These are phyloP conservation scores for Periconia digitata DNA, from an alignment of 2,329 filamentous ascomycete species.

Conservation along the genomic window DNA sequence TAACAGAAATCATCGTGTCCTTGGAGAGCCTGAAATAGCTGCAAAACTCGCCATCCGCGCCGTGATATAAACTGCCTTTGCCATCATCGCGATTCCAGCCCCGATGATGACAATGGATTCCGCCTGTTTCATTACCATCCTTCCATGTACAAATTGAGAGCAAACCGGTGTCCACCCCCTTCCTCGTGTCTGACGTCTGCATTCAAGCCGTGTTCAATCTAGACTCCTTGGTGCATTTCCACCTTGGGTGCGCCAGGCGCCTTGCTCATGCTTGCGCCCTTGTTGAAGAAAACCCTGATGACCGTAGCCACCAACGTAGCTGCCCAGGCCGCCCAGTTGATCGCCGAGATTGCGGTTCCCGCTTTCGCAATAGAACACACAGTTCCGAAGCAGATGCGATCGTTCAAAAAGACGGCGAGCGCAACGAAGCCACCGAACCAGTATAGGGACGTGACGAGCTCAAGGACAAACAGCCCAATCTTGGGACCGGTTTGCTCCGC, in stretches of 20 bases:
- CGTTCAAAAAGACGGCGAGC: conserved; percentile 65
- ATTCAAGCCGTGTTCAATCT: conserved; percentile 3
- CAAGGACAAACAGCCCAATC: conserved; percentile 61
- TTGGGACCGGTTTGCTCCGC: conserved; percentile 58
- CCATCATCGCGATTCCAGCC: conserved; percentile 19
- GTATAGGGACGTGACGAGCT: conserved; percentile 76
- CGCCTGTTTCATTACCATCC: background rate
- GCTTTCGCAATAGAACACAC: conserved; percentile 65
- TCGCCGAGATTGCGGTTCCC: conserved; percentile 66
- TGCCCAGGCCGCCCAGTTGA: conserved; percentile 58
- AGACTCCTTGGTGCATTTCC: conserved; percentile 47
- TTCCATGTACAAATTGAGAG: background rate
- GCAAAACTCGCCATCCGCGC: background rate
- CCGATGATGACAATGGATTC: conserved; percentile 15
- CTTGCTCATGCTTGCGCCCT: conserved; percentile 9
- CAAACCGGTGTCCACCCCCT: too few species aligned
- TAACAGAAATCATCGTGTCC: too few species aligned
- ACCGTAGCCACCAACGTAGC: conserved; percentile 38
- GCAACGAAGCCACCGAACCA: conserved; percentile 89
- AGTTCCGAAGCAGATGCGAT: conserved; percentile 56
- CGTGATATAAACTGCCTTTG: background rate
- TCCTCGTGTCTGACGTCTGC: too few species aligned
- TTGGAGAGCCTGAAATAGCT: too few species aligned
- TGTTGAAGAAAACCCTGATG: conserved; percentile 33
- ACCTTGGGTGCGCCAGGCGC: conserved; percentile 26